These are phyloP conservation scores for Lonicera japonica DNA, from an alignment of 129 eudicot species.

Conservation along the genomic window DNA sequence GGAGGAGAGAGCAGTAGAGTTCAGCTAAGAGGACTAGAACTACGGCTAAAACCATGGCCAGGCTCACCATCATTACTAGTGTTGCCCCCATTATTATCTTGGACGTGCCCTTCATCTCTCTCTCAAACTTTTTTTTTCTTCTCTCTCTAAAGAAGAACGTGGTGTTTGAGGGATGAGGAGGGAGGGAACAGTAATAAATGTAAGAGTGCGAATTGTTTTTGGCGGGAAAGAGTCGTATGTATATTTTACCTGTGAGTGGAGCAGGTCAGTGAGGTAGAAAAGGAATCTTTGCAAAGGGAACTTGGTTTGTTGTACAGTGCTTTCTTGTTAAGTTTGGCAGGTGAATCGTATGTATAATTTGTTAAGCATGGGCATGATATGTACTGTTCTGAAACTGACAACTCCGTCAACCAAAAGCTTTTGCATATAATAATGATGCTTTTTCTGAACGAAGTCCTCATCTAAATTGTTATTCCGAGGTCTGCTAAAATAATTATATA, in stretches of 20 bases:
- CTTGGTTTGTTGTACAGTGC: neutral
- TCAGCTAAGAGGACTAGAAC: conserved; percentile 63
- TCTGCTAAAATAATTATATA: too few species aligned
- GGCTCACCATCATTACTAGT: conserved; percentile 40
- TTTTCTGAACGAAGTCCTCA: too few species aligned
- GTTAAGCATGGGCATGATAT: neutral
- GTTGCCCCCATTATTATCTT: conserved; percentile 64
- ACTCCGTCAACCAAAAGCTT: neutral
- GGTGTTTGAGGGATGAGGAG: conserved; percentile 19
- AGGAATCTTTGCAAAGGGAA: too few species aligned
- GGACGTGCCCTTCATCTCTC: conserved; percentile 50
- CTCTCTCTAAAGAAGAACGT: neutral
- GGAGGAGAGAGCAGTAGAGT: conserved; percentile 59
- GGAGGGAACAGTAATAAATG: neutral
- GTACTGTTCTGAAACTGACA: neutral
- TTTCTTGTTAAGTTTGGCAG: neutral
- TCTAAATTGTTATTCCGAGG: too few species aligned
- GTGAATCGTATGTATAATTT: neutral
- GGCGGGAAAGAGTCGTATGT: conserved; percentile 18
- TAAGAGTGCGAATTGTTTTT: neutral
- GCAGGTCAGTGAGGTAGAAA: too few species aligned
- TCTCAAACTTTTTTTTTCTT: too few species aligned
- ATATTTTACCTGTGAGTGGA: too few species aligned
- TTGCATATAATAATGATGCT: too few species aligned
- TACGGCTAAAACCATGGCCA: conserved; percentile 51